A percentile compares a stretch with the other conserved stretches of the same genome.
These are phyloP conservation scores for Lachancea nothofagi DNA, from an alignment of 805 yeast genomes.

Conservation along the genomic window DNA sequence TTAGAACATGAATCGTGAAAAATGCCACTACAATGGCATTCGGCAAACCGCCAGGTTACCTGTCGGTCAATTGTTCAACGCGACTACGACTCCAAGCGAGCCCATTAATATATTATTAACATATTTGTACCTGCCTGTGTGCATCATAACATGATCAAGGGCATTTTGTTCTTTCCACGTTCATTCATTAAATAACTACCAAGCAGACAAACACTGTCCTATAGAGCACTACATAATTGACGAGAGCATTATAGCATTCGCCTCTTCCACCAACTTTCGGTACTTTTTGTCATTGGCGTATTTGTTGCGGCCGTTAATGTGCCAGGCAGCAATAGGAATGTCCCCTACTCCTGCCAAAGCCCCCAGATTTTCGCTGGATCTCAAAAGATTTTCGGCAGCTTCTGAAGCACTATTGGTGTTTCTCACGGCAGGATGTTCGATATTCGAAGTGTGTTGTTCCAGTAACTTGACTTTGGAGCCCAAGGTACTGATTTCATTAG, in stretches of 20 bases:
- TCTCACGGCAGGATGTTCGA: slow-evolving; percentile 3
- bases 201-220: too few relatives aligned
- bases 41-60: background rate
- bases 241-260: slow-evolving; percentile 13
- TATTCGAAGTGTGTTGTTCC: slow-evolving; percentile 4
- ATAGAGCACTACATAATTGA: slow-evolving; percentile 9
- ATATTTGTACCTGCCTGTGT: too few relatives aligned
- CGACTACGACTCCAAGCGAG: too few relatives aligned
- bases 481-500: slow-evolving; percentile 1
- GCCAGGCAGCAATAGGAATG: slow-evolving; percentile 13
- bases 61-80: too few relatives aligned
- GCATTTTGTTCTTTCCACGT: too few relatives aligned
- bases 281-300: slow-evolving; percentile 12
- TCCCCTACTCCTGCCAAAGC: slow-evolving; percentile 10
- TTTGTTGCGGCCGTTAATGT: slow-evolving; percentile 12
- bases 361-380: slow-evolving; percentile 5
- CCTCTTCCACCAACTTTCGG: slow-evolving; percentile 13
- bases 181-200: background rate
- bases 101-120: too few relatives aligned
- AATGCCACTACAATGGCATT: too few relatives aligned
- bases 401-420: background rate
- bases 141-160: background rate
- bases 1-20: too few relatives aligned
- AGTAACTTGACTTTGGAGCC: slow-evolving; percentile 4
- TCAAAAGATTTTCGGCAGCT: slow-evolving; percentile 3